Percentiles rank a stretch among this genome's conserved stretches.
phyloP scores from a whole-genome alignment of 1,284 basidiomycete species.

The Cystobasidium slooffiae region DNA sequence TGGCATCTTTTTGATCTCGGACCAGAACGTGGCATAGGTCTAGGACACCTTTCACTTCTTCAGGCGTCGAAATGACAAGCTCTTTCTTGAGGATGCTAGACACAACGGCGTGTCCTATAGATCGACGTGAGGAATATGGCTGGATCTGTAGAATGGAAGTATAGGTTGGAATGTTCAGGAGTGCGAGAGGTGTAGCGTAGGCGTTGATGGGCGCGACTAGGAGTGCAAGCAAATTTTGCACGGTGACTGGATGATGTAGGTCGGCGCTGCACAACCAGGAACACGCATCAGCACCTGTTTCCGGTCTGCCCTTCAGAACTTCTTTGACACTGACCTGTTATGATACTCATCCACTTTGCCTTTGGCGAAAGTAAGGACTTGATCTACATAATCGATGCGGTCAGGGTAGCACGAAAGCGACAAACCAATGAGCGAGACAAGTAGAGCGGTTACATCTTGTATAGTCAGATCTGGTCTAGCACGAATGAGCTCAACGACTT shows the following conservation, averaged over 20 bases:
- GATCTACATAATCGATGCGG: conserved; percentile 90
- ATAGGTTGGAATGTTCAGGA: conserved; percentile 88
- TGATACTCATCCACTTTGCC: conserved; percentile 81
- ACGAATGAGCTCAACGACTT: conserved; percentile 95
- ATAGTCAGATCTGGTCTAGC: conserved; percentile 92
- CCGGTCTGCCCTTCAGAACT: neutral
- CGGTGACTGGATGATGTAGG: conserved; percentile 81
- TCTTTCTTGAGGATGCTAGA: conserved; percentile 92
- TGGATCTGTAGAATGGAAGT: conserved; percentile 78
- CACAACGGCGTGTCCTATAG: conserved; percentile 87
- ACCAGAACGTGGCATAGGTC: conserved; percentile 88
- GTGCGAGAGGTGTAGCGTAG: conserved; percentile 88
- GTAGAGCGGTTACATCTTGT: conserved; percentile 89
- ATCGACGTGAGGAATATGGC: conserved; percentile 82
- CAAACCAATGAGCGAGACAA: conserved; percentile 89
- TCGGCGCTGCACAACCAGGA: conserved; percentile 67
- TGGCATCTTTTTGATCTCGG: conserved; percentile 78
- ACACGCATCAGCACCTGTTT: neutral
- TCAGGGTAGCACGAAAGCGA: conserved; percentile 94
- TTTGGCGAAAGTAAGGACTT: conserved; percentile 83
- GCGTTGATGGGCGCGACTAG: conserved; percentile 90
- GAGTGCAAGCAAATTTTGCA: conserved; percentile 81
- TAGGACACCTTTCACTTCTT: conserved; percentile 87
- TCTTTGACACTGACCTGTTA: conserved; percentile 64
- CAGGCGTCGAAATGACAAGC: conserved; percentile 83